Base-by-base conservation (phyloP, 2,329 filamentous ascomycete genomes). In the Aspergillus eucalypticola region DNA sequence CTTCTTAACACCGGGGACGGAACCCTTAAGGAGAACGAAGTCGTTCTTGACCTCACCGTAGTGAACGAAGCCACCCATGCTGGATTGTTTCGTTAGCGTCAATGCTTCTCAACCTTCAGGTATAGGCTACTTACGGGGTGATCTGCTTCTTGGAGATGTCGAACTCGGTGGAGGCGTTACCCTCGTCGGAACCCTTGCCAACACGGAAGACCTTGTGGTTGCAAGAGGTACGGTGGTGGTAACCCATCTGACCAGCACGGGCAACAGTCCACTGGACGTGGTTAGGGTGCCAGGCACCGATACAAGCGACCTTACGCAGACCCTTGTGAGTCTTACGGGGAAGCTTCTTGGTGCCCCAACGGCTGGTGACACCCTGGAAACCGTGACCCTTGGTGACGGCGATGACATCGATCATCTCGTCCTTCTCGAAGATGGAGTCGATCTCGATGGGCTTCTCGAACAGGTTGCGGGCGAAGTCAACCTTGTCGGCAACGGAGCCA, bases 201-300 rank as follows among this genome's bases (percentile, higher is more conserved):
- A 99, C 91, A 73, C 95, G 92, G 91, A 98, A 99, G 79, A 99
- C 83, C 91, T 99, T 99, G 92, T 99, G 95, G 91, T 99, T 99
- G 86, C 95, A 91, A 68, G 95, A 98, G 78, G 95, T 99, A 90
- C 95, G 93, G 86, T 99, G 95, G 83, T 99, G 95, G 90, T 99
- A 99, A 87, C 95, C 95, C 83, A 89, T 88, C 86, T 99, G 95
- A 96, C 95, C 95, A 70, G 95, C 95, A 90, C 95, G 95, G 80
- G 94, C 95, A 86, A 99, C 95, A 81, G 95, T 99, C 95, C 95
- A 99, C 87, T 99, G 95, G 83, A 99, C 95, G 92, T 99, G 95
- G 83, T 91, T 92, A 79, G 95, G 95, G 87, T 99, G 95, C 95
- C 95, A 99, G 76, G 95, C 95, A 91, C 95, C 95, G 82, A 99